Evolutionary conservation across 352 stramenopile species (phyloP).

Genomic region (Phytophthora cajani): DNA sequence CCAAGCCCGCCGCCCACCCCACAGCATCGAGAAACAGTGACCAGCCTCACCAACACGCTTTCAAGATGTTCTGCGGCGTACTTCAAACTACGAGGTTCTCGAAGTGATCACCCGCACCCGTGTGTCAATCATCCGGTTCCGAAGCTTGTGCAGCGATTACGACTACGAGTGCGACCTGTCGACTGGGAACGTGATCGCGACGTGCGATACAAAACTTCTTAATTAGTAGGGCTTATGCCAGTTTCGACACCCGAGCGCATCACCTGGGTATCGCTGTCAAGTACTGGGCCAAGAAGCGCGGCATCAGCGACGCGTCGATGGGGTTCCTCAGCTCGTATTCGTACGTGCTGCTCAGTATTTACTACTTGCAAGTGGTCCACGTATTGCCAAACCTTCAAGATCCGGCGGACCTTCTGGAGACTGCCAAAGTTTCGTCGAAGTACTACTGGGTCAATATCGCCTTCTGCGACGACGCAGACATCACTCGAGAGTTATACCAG

Average conservation of each 20-base stretch:
- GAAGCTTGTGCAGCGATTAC: conserved; percentile 25
- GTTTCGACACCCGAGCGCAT: conserved; percentile 66
- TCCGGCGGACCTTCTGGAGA: conserved; percentile 38
- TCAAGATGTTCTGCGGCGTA: no score
- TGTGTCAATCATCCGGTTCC: conserved; percentile 68
- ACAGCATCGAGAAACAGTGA: no score
- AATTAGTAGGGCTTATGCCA: conserved; percentile 55
- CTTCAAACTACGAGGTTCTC: no score
- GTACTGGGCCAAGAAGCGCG: conserved; percentile 95
- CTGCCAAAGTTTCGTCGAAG: conserved; percentile 22
- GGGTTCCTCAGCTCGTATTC: conserved; percentile 97
- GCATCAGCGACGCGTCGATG: conserved; percentile 93
- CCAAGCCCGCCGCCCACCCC: no score
- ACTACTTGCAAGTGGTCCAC: conserved; percentile 91
- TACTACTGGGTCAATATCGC: conserved; percentile 49
- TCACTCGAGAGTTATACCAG: conserved; percentile 41
- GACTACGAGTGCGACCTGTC: conserved; percentile 69
- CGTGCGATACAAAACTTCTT: conserved; percentile 72
- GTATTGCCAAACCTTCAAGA: conserved; percentile 96
- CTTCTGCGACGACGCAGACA: conserved; percentile 42
- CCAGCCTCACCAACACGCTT: no score
- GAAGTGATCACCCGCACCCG: no score
- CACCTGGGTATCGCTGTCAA: conserved; percentile 95
- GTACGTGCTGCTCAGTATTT: conserved; percentile 96
- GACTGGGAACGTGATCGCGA: conserved; percentile 74